Percentiles rank a stretch among this genome's conserved stretches.
phyloP scores from a whole-genome alignment of 345 rosid genomes.

The Pugionium cornutum region DNA sequence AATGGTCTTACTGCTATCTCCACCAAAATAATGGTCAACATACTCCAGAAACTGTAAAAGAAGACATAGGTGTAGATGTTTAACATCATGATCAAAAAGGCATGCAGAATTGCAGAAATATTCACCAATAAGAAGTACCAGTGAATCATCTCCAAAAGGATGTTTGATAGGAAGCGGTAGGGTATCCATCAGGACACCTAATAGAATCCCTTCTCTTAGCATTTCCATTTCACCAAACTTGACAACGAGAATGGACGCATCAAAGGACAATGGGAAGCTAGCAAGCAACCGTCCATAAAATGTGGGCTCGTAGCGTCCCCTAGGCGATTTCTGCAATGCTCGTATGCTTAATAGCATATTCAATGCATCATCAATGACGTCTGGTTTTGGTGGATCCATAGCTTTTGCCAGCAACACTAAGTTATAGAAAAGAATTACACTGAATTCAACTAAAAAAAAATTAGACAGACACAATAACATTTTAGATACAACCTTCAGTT shows the following conservation, averaged over 20 bases:
- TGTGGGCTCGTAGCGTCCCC: conserved; percentile 84
- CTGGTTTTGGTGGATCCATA: conserved; percentile 79
- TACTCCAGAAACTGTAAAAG: conserved; percentile 64
- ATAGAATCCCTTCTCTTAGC: conserved; percentile 83
- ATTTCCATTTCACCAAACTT: conserved; percentile 85
- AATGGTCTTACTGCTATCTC: conserved; percentile 44
- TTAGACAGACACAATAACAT: conserved; percentile 2
- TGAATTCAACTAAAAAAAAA: neutral
- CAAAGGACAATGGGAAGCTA: conserved; percentile 79
- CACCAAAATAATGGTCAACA: conserved; percentile 49
- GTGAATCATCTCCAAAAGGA: conserved; percentile 76
- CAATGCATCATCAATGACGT: conserved; percentile 75
- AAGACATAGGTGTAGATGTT: conserved; percentile 30
- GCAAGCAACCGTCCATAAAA: conserved; percentile 86
- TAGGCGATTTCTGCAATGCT: conserved; percentile 57
- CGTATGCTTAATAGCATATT: conserved; percentile 56
- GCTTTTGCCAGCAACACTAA: conserved; percentile 80
- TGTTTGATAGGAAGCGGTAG: conserved; percentile 76
- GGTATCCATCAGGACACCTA: conserved; percentile 81
- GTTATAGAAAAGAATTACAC: conserved; percentile 35
- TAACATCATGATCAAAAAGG: conserved; percentile 28
- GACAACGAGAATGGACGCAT: conserved; percentile 68
- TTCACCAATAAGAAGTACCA: conserved; percentile 53
- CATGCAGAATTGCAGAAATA: conserved; percentile 21
- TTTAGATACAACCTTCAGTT: neutral